Percentiles rank a stretch among this genome's conserved stretches.
These are phyloP conservation scores for Rhodotorula sp. DNA, from an alignment of 1,284 basidiomycete genomes.

Conservation along the genomic window DNA sequence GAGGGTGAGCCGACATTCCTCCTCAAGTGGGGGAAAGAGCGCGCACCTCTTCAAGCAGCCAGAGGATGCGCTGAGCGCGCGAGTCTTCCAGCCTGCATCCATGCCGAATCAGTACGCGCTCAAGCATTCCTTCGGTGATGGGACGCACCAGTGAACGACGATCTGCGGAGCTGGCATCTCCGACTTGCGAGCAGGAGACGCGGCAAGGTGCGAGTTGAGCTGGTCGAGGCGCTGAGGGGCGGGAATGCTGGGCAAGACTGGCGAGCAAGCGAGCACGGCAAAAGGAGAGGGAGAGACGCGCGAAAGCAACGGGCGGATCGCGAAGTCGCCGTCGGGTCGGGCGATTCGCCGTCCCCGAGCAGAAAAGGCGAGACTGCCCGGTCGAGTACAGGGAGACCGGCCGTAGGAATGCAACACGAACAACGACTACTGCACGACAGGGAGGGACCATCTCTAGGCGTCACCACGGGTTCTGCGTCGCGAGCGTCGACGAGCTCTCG, in stretches of 20 bases:
- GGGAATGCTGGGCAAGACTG: background rate
- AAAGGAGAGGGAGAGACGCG: background rate
- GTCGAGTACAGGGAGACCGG: too few species aligned
- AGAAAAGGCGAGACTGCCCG: background rate
- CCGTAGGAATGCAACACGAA: background rate
- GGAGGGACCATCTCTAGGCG: background rate
- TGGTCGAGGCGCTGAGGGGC: slow-evolving; percentile 1
- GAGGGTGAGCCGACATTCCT: background rate
- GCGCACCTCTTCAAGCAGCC: slow-evolving; percentile 42
- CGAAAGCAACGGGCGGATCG: background rate
- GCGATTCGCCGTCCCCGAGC: background rate
- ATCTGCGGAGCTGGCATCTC: background rate
- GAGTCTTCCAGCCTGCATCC: slow-evolving; percentile 42
- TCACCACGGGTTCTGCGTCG: slow-evolving; percentile 17
- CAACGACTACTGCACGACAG: background rate
- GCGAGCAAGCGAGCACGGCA: background rate
- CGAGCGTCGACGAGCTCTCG: background rate
- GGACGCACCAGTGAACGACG: slow-evolving; percentile 20
- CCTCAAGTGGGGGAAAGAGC: background rate
- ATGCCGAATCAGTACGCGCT: background rate
- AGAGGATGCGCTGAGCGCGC: slow-evolving; percentile 44
- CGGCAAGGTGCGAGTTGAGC: slow-evolving; percentile 6
- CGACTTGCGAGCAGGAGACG: background rate
- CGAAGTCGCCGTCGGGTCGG: background rate
- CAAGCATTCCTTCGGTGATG: rapidly evolving